Evolutionary conservation across 192 early-diverging fungal genomes (phyloP), one percentile per base, ranked within the genome.

Genomic region (Entomortierella chlamydospora): DNA sequence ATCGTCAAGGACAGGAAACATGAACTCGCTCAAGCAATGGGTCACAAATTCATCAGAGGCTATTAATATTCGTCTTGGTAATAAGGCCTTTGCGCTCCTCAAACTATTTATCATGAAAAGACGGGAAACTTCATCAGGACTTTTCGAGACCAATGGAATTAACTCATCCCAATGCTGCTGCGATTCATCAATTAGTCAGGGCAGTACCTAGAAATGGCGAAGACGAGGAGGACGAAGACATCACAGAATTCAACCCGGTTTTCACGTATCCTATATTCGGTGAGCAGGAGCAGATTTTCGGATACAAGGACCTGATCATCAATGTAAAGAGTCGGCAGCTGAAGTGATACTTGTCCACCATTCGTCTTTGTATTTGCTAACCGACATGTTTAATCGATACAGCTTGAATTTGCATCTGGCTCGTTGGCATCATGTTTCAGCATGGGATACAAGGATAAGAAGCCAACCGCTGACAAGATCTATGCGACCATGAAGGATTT

Each of bases 211-310:
- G 60, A 1, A 53, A 49, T 51, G 57, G 73, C 12, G 68, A 67
- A 4, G 83, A 84, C 17, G 78, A 83, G 12, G 86, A 74, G 0
- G 84, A 80, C 0, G 71, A 77, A 3, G 80, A 82, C 52, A 70
- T 79, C 23, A 82, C 77, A 0, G 81, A 84, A 63, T 95, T 97
- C 82, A 88, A 91, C 61, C 96, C 96, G 17, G 86, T 84, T 33
- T 98, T 91, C 69, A 95, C 95, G 5, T 96, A 98, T 80, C 91
- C 91, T 22, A 86, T 98, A 29, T 98, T 95, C 84, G 95, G 95
- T 11, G 88, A 93, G 57, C 90, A 96, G 51, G 93, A 98, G 81
- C 88, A 90, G 25, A 88, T 96, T 20, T 96, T 93, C 62, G 97
- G 97, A 41, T 99, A 95, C 84, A 95, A 95, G 81, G 89, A 91